phyloP scores from a whole-genome alignment of 2,329 filamentous ascomycete species.

The Talaromyces sp. region DNA sequence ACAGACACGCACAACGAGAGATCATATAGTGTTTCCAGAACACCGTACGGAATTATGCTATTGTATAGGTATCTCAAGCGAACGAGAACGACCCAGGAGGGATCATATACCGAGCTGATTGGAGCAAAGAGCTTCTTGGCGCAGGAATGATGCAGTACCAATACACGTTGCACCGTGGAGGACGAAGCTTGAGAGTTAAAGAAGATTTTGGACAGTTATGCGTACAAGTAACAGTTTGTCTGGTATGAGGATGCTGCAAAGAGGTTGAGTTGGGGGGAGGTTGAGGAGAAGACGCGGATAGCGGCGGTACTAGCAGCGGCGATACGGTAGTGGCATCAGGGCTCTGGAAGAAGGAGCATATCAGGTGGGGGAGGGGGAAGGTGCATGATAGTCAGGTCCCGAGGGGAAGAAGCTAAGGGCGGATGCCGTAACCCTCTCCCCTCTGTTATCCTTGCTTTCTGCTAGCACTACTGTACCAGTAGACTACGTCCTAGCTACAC shows the following conservation, averaged over 20 bases:
- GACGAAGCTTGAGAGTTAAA: neutral
- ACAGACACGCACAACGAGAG: slow-evolving; percentile 4
- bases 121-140: neutral
- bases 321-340: neutral
- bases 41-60: neutral
- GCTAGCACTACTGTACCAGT: neutral
- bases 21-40: slow-evolving; percentile 11
- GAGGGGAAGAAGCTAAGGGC: slow-evolving; percentile 4
- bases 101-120: neutral
- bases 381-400: slow-evolving; percentile 12
- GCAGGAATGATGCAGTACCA: slow-evolving; percentile 2
- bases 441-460: neutral
- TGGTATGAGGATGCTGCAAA: neutral
- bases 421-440: neutral
- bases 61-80: neutral
- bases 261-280: neutral
- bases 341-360: neutral
- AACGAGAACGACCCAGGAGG: neutral
- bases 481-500: neutral
- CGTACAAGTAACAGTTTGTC: neutral
- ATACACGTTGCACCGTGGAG: neutral
- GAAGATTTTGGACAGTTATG: neutral
- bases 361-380: slow-evolving; percentile 14
- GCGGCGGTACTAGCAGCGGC: neutral
- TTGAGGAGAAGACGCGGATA: slow-evolving; percentile 4